Base-by-base conservation (phyloP, 805 yeast species). In the Candida incommunis region DNA sequence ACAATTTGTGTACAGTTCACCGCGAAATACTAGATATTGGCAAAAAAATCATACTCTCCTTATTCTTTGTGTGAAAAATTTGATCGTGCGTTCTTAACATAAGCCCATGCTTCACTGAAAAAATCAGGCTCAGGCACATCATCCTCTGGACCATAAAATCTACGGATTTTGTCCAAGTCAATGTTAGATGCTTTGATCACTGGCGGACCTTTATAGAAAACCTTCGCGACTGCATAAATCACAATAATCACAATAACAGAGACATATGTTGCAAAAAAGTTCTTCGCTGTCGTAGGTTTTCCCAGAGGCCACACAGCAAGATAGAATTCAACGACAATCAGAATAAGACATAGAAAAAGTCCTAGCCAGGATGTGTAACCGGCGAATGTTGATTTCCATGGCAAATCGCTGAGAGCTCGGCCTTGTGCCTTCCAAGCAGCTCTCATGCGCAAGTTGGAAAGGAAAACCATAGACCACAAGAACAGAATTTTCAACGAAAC, bases 401-500 rank as follows among this genome's bases (percentile, higher is more conserved):
- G 37, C 37, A 31, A 31, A n/a, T 31, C 37, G 11, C n/a, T 5
- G 4, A 13, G 47, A 13, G 62, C 49, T 45, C 70, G 59, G n/a
- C 67, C 68, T 42, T 61, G 60, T 16, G 26, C 42, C 5, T 53
- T 41, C 65, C 66, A 62, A n/a, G 65, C 68, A 16, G 43, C 51
- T 53, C 79, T 66, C 48, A 74, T 71, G 27, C 77, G 57, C 7
- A 73, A 43, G 45, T 75, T 78, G 31, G 69, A 68, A 43, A 63
- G 61, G 27, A 71, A 66, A 13, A 74, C 69, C 5, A 66, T 58
- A 4, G 74, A 73, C 80, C 79, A 74, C 3, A 73, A 77, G 29
- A 74, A 68, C 44, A 74, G 75, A 2, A 31, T 31, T 16, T 31
- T 31, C 18, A 31, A n/a, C 7, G 37, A 31, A 4, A 31, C 37